These are phyloP conservation scores for Discostella stelligera DNA, from an alignment of 352 stramenopile genomes.

Conservation along the genomic window DNA sequence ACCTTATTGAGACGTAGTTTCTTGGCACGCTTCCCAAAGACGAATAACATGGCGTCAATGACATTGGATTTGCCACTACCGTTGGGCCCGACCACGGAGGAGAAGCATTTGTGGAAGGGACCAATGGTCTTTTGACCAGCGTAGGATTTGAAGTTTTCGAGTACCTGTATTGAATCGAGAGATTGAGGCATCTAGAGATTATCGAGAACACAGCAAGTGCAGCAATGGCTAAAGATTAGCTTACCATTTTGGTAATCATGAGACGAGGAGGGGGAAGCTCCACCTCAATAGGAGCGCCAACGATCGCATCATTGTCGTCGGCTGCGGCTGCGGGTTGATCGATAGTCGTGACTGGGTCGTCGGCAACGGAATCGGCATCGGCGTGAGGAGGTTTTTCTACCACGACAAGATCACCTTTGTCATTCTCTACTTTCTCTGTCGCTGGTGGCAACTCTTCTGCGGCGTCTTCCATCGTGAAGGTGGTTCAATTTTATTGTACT, in stretches of 20 bases:
- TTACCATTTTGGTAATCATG: conserved; percentile 87
- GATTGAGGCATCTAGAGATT: too few species aligned
- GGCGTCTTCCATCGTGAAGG: conserved; percentile 17
- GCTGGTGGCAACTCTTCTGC: conserved; percentile 5
- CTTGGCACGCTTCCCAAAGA: conserved; percentile 99
- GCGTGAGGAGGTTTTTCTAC: neutral
- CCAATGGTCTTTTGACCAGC: conserved; percentile 92
- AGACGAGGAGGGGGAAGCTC: conserved; percentile 21
- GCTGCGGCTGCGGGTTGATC: neutral
- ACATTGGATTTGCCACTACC: conserved; percentile 99
- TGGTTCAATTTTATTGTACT: neutral
- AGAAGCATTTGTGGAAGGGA: conserved; percentile 99
- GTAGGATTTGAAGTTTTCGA: conserved; percentile 99
- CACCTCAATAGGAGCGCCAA: neutral
- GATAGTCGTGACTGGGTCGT: neutral
- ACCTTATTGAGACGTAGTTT: conserved; percentile 94
- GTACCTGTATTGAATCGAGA: conserved; percentile 55
- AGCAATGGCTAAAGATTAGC: conserved; percentile 19
- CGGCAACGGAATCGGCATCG: neutral
- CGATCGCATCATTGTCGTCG: conserved; percentile 7
- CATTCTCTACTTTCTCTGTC: conserved; percentile 12
- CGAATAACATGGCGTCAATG: conserved; percentile 99
- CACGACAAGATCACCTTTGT: neutral
- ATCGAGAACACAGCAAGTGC: too few species aligned
- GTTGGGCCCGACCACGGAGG: conserved; percentile 97